Evolutionary conservation across 805 yeast species (phyloP).

Genomic region (Wickerhamiella occidentalis): DNA sequence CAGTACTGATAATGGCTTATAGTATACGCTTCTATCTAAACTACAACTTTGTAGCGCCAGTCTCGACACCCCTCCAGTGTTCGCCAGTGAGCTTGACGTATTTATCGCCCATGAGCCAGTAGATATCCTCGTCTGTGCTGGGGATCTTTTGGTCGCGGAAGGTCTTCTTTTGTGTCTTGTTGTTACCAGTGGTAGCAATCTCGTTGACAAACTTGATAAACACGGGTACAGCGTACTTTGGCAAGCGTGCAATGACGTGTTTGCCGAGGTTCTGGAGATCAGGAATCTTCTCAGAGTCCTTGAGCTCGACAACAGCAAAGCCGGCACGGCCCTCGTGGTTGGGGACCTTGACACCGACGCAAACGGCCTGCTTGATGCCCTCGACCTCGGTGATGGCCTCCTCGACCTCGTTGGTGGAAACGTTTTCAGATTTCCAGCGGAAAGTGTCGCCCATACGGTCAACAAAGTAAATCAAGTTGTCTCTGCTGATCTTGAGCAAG

Average conservation of each 20-base stretch:
- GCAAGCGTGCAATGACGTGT: conserved; percentile 38
- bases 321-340: conserved; percentile 94
- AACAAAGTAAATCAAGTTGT: conserved; percentile 66
- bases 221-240: conserved; percentile 76
- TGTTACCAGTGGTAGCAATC: conserved; percentile 64
- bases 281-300: conserved; percentile 28
- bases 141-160: conserved; percentile 30
- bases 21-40: too few species aligned
- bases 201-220: conserved; percentile 56
- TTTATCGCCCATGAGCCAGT: conserved; percentile 48
- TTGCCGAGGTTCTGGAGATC: conserved; percentile 32
- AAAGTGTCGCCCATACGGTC: conserved; percentile 92
- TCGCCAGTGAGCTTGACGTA: conserved; percentile 47
- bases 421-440: conserved; percentile 95
- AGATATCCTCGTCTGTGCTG: conserved; percentile 39
- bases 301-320: conserved; percentile 59
- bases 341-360: conserved; percentile 81
- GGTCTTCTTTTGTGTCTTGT: conserved; percentile 69
- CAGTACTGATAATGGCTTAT: too few species aligned
- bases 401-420: conserved; percentile 87
- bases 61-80: conserved; percentile 38
- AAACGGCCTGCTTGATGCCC: conserved; percentile 45
- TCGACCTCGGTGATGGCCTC: conserved; percentile 37
- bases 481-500: conserved; percentile 52
- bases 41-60: conserved; percentile 25